Base-by-base conservation (phyloP, 1,284 basidiomycete species). In the Apiotrichum mycotoxinovorans region DNA sequence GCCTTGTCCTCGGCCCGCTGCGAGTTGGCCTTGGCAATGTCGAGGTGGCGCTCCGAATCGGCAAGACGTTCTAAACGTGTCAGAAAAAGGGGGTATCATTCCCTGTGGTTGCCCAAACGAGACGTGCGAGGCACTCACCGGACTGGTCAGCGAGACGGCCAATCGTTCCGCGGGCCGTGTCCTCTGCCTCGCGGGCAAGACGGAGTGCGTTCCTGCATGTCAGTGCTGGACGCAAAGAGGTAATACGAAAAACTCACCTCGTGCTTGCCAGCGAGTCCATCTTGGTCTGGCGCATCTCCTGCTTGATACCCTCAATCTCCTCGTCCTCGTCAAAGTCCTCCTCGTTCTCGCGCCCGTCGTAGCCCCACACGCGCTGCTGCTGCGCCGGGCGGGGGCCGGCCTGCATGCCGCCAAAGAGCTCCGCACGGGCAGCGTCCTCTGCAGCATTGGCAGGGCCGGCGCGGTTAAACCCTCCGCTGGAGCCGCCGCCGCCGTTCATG, bases 241-340 rank as follows among this genome's bases (percentile, higher is more conserved):
- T n/a, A 1, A 12, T 18, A 25, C 22, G 18, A 34, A 8, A 27
- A 10, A 64, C 74, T 49, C 46, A 76, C 66, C 94, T 82, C 0
- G 93, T 91, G 25, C 88, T 89, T 57, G 86, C 87, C 48, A 96
- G 87, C 72, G 86, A 88, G 69, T 98, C 95, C 77, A 97, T 92
- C 79, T 99, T 98, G 64, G 91, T 79, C 70, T 85, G 90, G 54
- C 87, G 83, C 66, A 91, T 92, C 79, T 94, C 87, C 72, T 91
- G 85, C 79, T 97, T 98, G 80, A 98, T 95, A 17, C 88, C 92
- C 78, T 98, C 95, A 7, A 96, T 82, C 71, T 98, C 95, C 66
- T 98, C 94, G 26, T 98, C 94, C 65, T 89, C 89, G 54, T 76
- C 74, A 57, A 75, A 78, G 75, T 95, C 91, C 71, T 91, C 87